Evolutionary conservation across 345 rosid genomes (phyloP), one percentile per base, ranked within the genome.

Genomic region (Acer campestre): DNA sequence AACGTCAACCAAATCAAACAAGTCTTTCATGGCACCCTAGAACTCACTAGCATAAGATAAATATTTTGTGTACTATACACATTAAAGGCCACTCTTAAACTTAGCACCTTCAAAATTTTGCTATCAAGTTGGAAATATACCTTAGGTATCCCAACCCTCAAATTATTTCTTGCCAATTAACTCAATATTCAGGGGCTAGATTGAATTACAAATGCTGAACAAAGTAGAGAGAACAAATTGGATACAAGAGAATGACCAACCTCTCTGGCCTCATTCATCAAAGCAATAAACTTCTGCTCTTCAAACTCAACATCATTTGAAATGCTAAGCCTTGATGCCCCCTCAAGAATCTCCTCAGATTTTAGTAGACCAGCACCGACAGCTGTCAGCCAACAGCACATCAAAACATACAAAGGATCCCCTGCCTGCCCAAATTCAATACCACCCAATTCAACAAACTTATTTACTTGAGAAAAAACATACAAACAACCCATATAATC

Each of bases 371-470:
- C 99, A 70, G 98, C 99, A 70, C 99, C 97, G 6, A 92, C 92
- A 64, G 97, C 99, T 42, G 99, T 92, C 70, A 89, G 82, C 98
- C 98, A 96, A 83, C 99, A 93, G 80, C 98, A 92, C 27, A 96
- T 78, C 66, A 93, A 89, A 81, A 93, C 99, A 85, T 91, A 89
- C 92, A 96, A 82, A 25, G 99, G 97, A 38, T 95, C 97, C 80
- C 97, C 98, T 76, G 92, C 86, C 99, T 95, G 75, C 70, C 75
- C 82, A 87, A 53, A 68, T 63, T 29, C 82, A 79, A 72, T 71
- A 76, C 38, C 31, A 29, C 29, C 75, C 78, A 71, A 55, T 75
- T 77, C 78, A 58, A 70, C 8, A 73, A 73, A 73, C 61, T 70
- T 53, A 53, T 16, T 53, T 53, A 53, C 58, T 53, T 53, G 58